These are phyloP conservation scores for Mucor sp. DNA, from an alignment of 371 early-diverging fungal genomes.

Conservation along the genomic window DNA sequence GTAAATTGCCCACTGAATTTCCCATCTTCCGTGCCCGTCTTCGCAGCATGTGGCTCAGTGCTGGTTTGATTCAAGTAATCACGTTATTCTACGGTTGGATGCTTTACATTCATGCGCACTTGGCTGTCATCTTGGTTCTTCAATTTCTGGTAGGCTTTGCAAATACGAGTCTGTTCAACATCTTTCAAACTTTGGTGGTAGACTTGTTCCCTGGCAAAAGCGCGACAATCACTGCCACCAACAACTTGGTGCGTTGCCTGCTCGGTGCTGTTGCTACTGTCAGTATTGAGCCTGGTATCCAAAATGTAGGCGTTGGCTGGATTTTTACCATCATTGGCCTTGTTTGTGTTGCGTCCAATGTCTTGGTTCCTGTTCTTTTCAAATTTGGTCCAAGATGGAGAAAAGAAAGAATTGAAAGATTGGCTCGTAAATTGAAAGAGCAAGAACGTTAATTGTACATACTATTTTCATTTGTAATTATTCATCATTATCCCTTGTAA, in stretches of 20 bases:
- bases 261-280: conserved; percentile 38
- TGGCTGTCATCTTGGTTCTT: conserved; percentile 30
- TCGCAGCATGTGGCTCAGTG: conserved; percentile 26
- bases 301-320: conserved; percentile 38
- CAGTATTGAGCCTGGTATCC: conserved; percentile 34
- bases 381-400: conserved; percentile 25
- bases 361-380: conserved; percentile 9
- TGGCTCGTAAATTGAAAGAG: conserved; percentile 1
- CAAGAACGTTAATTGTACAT: not conserved
- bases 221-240: conserved; percentile 48
- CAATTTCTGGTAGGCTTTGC: conserved; percentile 34
- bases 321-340: conserved; percentile 35
- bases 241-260: conserved; percentile 45
- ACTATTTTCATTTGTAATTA: not conserved
- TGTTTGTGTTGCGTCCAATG: conserved; percentile 4
- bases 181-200: conserved; percentile 36
- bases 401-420: conserved; percentile 11
- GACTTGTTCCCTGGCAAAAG: conserved; percentile 44
- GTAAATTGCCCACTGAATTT: conserved; percentile 6
- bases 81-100: conserved; percentile 38
- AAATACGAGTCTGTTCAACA: conserved; percentile 15
- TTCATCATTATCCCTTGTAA: not conserved
- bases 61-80: conserved; percentile 13
- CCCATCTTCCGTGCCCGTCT: conserved; percentile 31
- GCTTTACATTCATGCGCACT: conserved; percentile 21